phyloP scores from a whole-genome alignment of 768 basidiomycete genomes.

The Rhodotorula diobovata region DNA sequence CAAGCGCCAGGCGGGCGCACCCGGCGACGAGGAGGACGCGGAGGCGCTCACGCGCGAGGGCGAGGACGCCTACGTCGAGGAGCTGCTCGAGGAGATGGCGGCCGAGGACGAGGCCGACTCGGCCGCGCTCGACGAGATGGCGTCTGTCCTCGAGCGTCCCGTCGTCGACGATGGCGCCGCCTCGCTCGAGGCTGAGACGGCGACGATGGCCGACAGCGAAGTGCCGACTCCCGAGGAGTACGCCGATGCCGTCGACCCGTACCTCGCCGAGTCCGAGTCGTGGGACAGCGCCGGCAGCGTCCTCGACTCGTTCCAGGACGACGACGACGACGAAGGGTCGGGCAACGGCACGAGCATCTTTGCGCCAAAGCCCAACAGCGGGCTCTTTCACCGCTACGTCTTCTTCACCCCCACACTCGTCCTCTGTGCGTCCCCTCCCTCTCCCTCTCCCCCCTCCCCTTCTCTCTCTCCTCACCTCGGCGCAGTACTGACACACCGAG shows the following conservation, averaged over 20 bases:
- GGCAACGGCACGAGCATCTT: constrained; percentile 38
- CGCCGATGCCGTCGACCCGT: not conserved
- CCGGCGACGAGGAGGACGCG: not conserved
- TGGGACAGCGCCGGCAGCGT: constrained; percentile 14
- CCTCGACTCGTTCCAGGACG: not conserved
- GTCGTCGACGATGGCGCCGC: no score
- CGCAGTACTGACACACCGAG: not conserved
- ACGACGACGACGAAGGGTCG: not conserved
- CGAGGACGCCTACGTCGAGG: constrained; percentile 20
- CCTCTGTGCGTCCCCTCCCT: constrained; percentile 16
- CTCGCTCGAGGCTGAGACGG: not conserved
- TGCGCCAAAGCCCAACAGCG: constrained; percentile 5
- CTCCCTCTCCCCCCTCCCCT: no score
- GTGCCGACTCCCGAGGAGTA: not conserved
- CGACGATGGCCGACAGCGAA: not conserved
- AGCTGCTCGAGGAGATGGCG: constrained; percentile 29
- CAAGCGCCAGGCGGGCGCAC: constrained; percentile 1
- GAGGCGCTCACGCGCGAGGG: no score
- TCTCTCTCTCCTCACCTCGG: no score
- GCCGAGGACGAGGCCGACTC: constrained; percentile 6
- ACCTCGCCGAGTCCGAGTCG: not conserved
- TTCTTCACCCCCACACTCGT: constrained; percentile 35
- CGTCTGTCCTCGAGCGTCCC: not conserved
- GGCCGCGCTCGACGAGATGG: not conserved
- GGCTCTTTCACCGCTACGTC: constrained; percentile 33